These are phyloP conservation scores for Cyphellophora europaea DNA, from an alignment of 2,329 filamentous ascomycete species.

Conservation along the genomic window DNA sequence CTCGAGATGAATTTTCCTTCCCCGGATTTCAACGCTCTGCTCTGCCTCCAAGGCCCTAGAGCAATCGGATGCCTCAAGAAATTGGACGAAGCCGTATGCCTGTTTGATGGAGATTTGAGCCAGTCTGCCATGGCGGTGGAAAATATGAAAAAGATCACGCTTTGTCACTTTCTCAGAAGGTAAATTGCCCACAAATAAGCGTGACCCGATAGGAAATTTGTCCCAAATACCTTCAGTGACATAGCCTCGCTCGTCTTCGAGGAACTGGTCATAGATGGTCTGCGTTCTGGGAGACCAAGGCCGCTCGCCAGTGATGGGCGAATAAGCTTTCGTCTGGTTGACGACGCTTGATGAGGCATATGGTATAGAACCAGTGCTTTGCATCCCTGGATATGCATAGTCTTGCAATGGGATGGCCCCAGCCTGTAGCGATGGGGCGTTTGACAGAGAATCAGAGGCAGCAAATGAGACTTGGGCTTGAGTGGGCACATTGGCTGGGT, in stretches of 20 bases:
- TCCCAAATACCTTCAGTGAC: slow-evolving; percentile 44
- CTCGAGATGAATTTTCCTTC: slow-evolving; percentile 93
- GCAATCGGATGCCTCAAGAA: slow-evolving; percentile 67
- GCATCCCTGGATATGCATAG: slow-evolving; percentile 5
- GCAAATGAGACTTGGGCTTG: too few species aligned
- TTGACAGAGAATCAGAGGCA: too few species aligned
- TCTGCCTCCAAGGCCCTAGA: slow-evolving; percentile 64
- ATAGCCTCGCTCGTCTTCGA: slow-evolving; percentile 41
- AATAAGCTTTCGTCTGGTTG: not conserved
- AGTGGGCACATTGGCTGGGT: too few species aligned
- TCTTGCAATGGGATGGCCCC: too few species aligned
- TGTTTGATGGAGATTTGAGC: slow-evolving; percentile 96
- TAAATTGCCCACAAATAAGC: slow-evolving; percentile 58
- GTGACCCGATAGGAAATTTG: slow-evolving; percentile 38
- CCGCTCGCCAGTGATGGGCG: slow-evolving; percentile 22
- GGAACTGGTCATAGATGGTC: slow-evolving; percentile 40
- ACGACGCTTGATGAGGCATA: too few species aligned
- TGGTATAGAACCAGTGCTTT: not conserved
- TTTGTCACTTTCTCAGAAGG: slow-evolving; percentile 91
- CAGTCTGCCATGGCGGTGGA: slow-evolving; percentile 73
- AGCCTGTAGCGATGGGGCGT: too few species aligned
- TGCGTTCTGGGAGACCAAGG: slow-evolving; percentile 40
- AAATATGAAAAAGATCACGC: slow-evolving; percentile 84
- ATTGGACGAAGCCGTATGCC: slow-evolving; percentile 95
- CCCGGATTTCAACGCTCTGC: slow-evolving; percentile 72